Percentiles rank a stretch among this genome's conserved stretches.
These are phyloP conservation scores for Saksenaea vasiformis DNA, from an alignment of 371 early-diverging fungal species.

Conservation along the genomic window DNA sequence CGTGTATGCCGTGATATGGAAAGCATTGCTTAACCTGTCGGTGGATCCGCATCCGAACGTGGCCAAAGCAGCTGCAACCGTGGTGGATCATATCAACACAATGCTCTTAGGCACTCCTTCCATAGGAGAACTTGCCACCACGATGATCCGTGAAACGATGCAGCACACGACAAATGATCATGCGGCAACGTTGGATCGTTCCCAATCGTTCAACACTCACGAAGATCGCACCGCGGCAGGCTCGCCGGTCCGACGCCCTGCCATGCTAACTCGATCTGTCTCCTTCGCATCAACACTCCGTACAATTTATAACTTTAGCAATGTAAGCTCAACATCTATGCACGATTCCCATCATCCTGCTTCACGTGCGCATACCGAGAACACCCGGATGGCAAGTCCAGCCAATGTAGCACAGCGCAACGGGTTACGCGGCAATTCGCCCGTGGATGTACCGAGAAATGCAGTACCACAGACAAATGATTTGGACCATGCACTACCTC, in stretches of 20 bases:
- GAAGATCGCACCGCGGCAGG: conserved; percentile 15
- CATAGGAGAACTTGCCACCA: conserved; percentile 41
- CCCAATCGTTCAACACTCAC: conserved; percentile 24
- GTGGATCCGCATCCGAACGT: conserved; percentile 81
- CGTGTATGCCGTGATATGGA: conserved; percentile 74
- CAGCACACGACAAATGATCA: conserved; percentile 16
- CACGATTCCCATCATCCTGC: conserved; percentile 19
- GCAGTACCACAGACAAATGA: background rate
- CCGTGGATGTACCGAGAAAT: background rate
- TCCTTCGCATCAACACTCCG: conserved; percentile 53
- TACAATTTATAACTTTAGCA: conserved; percentile 52
- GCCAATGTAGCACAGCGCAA: background rate
- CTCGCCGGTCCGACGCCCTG: conserved; percentile 26
- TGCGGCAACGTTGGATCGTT: conserved; percentile 19
- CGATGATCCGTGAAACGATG: conserved; percentile 33
- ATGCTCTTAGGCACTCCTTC: conserved; percentile 44
- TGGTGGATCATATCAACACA: conserved; percentile 76
- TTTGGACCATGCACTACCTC: conserved; percentile 35
- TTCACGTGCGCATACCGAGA: conserved; percentile 1
- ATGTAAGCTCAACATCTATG: conserved; percentile 15
- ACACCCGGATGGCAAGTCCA: background rate
- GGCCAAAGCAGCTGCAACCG: conserved; percentile 58
- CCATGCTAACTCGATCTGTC: conserved; percentile 46
- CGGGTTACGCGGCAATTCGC: background rate
- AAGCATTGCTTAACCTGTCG: conserved; percentile 73